Evolutionary conservation across 1,139 yeast species (phyloP).

Genomic region (Candida freyschussii): DNA sequence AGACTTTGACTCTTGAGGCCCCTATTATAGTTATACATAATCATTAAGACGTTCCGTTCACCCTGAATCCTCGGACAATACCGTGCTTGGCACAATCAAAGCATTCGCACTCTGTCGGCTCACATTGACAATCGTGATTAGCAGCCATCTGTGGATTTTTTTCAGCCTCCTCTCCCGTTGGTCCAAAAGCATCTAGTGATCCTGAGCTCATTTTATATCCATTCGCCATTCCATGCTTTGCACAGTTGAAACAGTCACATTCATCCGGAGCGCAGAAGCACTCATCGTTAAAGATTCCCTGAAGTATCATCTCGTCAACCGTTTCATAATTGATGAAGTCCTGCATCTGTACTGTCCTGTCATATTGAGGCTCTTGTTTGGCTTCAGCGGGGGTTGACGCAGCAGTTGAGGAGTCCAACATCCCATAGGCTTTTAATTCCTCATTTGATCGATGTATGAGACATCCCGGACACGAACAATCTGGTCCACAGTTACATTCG

Average conservation of each 20-base stretch:
- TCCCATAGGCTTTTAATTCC: conserved; percentile 21
- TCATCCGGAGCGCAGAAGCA: conserved; percentile 20
- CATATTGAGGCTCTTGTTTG: conserved; percentile 1
- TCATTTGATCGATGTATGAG: conserved; percentile 24
- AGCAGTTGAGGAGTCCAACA: conserved; percentile 18
- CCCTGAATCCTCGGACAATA: too few species aligned
- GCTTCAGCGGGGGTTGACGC: conserved; percentile 13
- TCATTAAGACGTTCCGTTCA: too few species aligned
- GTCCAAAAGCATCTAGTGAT: too few species aligned
- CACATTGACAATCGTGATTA: conserved; percentile 20
- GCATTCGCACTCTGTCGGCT: conserved; percentile 19
- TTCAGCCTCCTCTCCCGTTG: too few species aligned
- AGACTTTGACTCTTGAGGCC: too few species aligned
- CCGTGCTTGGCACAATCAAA: conserved; percentile 20
- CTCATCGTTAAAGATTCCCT: conserved; percentile 17
- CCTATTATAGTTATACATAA: too few species aligned
- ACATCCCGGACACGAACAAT: conserved; percentile 24
- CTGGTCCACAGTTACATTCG: conserved; percentile 24
- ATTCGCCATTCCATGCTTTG: conserved; percentile 20
- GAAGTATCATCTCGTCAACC: conserved; percentile 19
- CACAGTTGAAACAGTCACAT: conserved; percentile 22
- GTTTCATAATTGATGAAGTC: conserved; percentile 21
- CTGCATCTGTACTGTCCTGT: conserved; percentile 1
- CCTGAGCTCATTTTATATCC: too few species aligned
- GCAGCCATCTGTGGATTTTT: too few species aligned